Evolutionary conservation across 805 yeast species (phyloP).

Genomic region (Jamesozyma lodderae): DNA sequence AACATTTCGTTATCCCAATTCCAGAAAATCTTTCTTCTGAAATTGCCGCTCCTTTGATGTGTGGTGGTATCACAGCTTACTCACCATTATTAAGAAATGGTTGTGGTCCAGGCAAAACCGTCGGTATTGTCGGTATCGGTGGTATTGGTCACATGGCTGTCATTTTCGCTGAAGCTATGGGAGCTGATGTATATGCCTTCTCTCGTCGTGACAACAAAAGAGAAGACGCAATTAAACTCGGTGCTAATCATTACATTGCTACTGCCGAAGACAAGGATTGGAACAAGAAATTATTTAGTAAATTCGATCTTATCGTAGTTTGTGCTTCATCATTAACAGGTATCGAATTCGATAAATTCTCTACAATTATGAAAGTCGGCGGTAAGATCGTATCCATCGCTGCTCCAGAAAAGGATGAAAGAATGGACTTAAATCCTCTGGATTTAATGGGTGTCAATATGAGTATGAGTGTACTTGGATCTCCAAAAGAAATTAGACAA

Average conservation of each 20-base stretch:
- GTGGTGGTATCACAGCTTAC: constrained; percentile 70
- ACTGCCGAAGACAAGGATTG: constrained; percentile 42
- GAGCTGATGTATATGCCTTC: constrained; percentile 50
- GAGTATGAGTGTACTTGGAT: constrained; percentile 35
- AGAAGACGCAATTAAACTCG: constrained; percentile 40
- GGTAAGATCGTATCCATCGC: constrained; percentile 31
- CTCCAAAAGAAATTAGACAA: constrained; percentile 37
- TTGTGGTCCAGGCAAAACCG: constrained; percentile 40
- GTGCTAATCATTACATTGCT: constrained; percentile 47
- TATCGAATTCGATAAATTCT: constrained; percentile 31
- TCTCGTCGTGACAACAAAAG: constrained; percentile 43
- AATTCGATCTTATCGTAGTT: constrained; percentile 40
- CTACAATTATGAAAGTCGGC: constrained; percentile 22
- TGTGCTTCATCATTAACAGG: constrained; percentile 39
- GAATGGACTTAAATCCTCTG: constrained; percentile 9
- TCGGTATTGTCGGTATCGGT: constrained; percentile 49
- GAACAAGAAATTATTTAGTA: constrained; percentile 27
- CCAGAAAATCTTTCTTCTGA: constrained; percentile 46
- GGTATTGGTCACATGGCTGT: constrained; percentile 51
- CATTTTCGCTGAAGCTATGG: constrained; percentile 49
- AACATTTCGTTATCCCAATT: constrained; percentile 52
- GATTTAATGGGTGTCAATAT: constrained; percentile 20
- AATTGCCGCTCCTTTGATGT: constrained; percentile 61
- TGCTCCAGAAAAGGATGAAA: constrained; percentile 15
- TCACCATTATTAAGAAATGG: constrained; percentile 53